Conservation (phyloP, 2,329 filamentous ascomycete genomes). For the Nannizziopsis arthrosporioides region DNA sequence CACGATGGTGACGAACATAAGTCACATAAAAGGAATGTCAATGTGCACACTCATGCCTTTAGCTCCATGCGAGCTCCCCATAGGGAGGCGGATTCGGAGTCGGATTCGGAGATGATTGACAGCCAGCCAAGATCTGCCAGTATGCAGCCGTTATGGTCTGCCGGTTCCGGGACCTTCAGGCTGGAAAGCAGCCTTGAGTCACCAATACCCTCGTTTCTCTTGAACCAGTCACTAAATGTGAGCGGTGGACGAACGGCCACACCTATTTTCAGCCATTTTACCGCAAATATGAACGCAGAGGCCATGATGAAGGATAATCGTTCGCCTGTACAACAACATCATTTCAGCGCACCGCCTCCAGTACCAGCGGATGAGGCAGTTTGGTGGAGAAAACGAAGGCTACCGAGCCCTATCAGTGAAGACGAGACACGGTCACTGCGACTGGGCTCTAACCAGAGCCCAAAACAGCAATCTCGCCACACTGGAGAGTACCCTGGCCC, state of each 20-base stretch:
- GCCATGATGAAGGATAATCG: conserved; percentile 12
- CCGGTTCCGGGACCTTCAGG: conserved; percentile 15
- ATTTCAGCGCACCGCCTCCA: not conserved
- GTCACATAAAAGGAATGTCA: not conserved
- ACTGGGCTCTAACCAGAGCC: not conserved
- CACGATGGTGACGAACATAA: conserved; percentile 12
- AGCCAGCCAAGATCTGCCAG: conserved; percentile 16
- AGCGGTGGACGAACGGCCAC: conserved; percentile 22
- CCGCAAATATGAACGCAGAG: conserved; percentile 17
- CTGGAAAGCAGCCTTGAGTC: conserved; percentile 19
- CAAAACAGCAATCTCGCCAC: not conserved
- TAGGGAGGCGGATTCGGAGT: conserved; percentile 14
- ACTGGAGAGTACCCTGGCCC: not conserved
- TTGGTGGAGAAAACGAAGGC: conserved; percentile 19
- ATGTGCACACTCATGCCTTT: conserved; percentile 1
- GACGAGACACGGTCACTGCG: not conserved
- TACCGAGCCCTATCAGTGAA: conserved; percentile 31
- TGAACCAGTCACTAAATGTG: conserved; percentile 24
- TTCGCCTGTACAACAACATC: not conserved
- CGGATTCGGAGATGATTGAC: conserved; percentile 25
- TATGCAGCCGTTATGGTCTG: conserved; percentile 16
- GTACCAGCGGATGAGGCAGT: conserved; percentile 1
- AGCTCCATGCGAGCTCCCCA: conserved; percentile 8
- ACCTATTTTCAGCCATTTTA: conserved; percentile 24
- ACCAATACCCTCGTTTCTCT: conserved; percentile 22